phyloP scores from a whole-genome alignment of 176 grass and related monocot genomes.

The Metroxylon sagu region DNA sequence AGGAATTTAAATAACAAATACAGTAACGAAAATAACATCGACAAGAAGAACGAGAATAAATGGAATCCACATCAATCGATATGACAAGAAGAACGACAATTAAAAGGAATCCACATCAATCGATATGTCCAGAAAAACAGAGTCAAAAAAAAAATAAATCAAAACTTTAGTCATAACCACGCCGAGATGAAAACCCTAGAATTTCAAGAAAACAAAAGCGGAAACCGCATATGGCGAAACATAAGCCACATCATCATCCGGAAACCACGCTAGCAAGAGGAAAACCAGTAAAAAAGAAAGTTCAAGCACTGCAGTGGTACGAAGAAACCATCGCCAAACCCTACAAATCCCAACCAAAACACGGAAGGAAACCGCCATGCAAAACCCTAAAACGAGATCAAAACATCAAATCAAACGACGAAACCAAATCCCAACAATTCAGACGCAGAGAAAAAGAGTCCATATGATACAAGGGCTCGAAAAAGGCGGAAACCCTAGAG shows the following conservation, averaged over 20 bases:
- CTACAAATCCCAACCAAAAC: not conserved
- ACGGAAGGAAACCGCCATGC: not conserved
- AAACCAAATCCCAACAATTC: not conserved
- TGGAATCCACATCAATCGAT: too few species aligned
- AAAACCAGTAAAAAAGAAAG: not conserved
- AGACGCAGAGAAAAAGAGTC: too few species aligned
- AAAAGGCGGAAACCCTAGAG: not conserved
- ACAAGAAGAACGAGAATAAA: too few species aligned
- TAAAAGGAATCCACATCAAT: too few species aligned
- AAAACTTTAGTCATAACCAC: too few species aligned
- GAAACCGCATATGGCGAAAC: not conserved
- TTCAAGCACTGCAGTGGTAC: not conserved
- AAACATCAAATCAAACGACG: constrained; percentile 2
- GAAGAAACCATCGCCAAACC: constrained; percentile 3
- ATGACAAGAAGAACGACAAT: too few species aligned
- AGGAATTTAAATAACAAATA: too few species aligned
- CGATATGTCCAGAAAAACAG: too few species aligned
- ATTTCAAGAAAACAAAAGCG: too few species aligned
- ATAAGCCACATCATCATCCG: not conserved
- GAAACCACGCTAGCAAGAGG: not conserved
- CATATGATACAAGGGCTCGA: not conserved
- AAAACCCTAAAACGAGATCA: constrained; percentile 2
- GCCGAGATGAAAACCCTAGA: too few species aligned
- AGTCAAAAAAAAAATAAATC: too few species aligned
- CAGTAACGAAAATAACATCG: too few species aligned